These are phyloP conservation scores for Cardamine chenopodiifolia DNA, from an alignment of 345 rosid genomes.

Conservation along the genomic window DNA sequence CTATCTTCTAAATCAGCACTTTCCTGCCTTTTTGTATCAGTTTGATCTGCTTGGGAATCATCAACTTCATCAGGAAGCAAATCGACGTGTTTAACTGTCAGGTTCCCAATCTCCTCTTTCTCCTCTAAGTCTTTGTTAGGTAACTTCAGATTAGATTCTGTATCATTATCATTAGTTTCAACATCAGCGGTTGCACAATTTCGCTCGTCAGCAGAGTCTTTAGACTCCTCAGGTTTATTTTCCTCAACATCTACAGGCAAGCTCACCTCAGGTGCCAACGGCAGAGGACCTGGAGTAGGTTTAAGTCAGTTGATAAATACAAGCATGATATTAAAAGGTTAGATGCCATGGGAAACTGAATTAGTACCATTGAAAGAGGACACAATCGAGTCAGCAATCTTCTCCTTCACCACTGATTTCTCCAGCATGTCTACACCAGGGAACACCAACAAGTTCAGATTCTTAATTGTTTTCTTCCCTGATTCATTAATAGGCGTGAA, in stretches of 20 bases:
- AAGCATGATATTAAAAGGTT: neutral
- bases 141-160: constrained; percentile 14
- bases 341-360: constrained; percentile 5
- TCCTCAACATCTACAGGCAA: constrained; percentile 20
- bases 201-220: constrained; percentile 22
- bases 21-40: constrained; percentile 14
- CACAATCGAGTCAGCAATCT: constrained; percentile 31
- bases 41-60: constrained; percentile 14
- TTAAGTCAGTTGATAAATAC: constrained; percentile 6
- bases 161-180: constrained; percentile 31
- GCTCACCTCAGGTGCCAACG: constrained; percentile 36
- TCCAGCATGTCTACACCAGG: constrained; percentile 90
- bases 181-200: constrained; percentile 39
- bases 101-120: constrained; percentile 14
- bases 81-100: constrained; percentile 1
- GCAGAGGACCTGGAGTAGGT: constrained; percentile 41
- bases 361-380: constrained; percentile 46
- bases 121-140: neutral
- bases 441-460: constrained; percentile 75
- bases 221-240: constrained; percentile 25
- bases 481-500: constrained; percentile 59
- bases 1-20: constrained; percentile 11
- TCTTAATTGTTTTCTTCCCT: constrained; percentile 53
- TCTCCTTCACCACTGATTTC: constrained; percentile 55
- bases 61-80: constrained; percentile 16